Percentiles rank a stretch among this genome's conserved stretches.
phyloP scores from a whole-genome alignment of 2,329 filamentous ascomycete species.

The Zelopaecilomyces penicillatus region DNA sequence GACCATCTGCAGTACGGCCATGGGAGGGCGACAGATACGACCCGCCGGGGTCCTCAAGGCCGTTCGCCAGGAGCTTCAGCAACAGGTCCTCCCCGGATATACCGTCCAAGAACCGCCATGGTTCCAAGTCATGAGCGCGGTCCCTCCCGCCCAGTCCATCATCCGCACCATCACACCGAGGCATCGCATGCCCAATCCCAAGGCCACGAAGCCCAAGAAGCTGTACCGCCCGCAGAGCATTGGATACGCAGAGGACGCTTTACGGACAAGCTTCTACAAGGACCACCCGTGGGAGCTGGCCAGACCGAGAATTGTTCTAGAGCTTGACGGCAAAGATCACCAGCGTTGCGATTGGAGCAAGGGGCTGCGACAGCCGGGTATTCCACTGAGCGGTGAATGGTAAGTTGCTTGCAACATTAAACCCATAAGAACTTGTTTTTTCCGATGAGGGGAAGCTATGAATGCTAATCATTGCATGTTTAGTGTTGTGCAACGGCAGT shows the following conservation, averaged over 20 bases:
- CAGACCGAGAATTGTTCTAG: conserved; percentile 73
- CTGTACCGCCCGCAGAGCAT: conserved; percentile 76
- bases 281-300: conserved; percentile 98
- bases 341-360: conserved; percentile 71
- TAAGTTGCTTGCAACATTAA: conserved; percentile 31
- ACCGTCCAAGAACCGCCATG: conserved; percentile 34
- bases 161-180: conserved; percentile 44
- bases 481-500: conserved; percentile 86
- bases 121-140: conserved; percentile 41
- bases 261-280: conserved; percentile 75
- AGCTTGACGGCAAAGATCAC: conserved; percentile 76
- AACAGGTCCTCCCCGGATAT: conserved; percentile 27
- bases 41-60: conserved; percentile 40
- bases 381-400: conserved; percentile 78
- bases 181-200: conserved; percentile 34
- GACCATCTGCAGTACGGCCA: conserved; percentile 12
- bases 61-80: conserved; percentile 35
- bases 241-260: conserved; percentile 70
- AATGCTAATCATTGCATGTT: conserved; percentile 11
- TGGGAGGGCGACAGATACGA: conserved; percentile 37
- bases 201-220: conserved; percentile 51
- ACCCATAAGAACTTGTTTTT: not conserved
- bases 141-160: conserved; percentile 51
- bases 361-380: conserved; percentile 62
- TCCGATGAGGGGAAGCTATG: not conserved